Evolutionary conservation across 345 rosid species (phyloP), one percentile per base, ranked within the genome.

Genomic region (Pugionium dolabratum): DNA sequence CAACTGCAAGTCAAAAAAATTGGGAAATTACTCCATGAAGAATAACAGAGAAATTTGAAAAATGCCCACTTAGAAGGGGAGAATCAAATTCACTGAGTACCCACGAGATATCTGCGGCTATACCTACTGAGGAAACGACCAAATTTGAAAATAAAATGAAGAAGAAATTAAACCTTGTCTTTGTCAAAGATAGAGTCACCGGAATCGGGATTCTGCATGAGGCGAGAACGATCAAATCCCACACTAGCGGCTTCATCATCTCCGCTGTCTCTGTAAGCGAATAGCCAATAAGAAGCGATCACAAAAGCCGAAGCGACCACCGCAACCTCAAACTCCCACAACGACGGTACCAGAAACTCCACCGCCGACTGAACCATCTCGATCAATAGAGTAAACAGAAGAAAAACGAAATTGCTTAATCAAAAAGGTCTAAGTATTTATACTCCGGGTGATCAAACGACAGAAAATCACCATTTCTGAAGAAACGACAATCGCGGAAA

Each of bases 251-350:
- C 32, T 28, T 57, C 76, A 26, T 66, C 78, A 40, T 65, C 75
- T n/a, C 84, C 81, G 30, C 67, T 79, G 25, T 59, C 71, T 56
- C 75, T 60, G 42, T 28, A 80, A 1, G 83, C 66, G 68, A 90
- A 90, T 57, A 79, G 82, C 82, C 96, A 84, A 63, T 78, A 86
- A 7, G 89, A 79, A 25, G 50, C 75, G 75, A 85, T 82, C 56
- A 85, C 75, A 66, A 86, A 86, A 9, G 75, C 43, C 26, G 92
- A 81, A 40, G 94, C 90, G 4, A 80, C 90, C 59, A 88, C 62
- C 18, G 86, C 79, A 35, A 94, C 91, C 68, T 85, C 62, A 73
- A 90, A 53, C 85, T 94, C 97, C 99, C 97, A 93, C 85, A 83
- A 75, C 2, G 97, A 88, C 40, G 95, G 99, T 45, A 90, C 54